Conservation (phyloP, 1,284 basidiomycete species). For the Coniophora puteana region DNA sequence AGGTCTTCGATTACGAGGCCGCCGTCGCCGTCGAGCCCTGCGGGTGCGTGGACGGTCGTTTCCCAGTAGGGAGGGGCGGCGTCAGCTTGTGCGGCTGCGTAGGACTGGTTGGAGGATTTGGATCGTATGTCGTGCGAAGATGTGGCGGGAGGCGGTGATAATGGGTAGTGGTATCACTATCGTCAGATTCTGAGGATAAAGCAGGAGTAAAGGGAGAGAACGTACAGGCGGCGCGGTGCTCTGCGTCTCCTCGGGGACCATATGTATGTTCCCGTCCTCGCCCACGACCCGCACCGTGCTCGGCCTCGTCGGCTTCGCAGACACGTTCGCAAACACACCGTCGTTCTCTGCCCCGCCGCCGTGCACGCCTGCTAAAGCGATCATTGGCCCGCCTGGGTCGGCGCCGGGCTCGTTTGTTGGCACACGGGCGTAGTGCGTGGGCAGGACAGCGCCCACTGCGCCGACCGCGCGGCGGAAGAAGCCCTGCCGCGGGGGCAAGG, state of each 20-base stretch:
- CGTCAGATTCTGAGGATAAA: conserved; percentile 8
- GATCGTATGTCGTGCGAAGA: conserved; percentile 69
- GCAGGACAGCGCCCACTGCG: conserved; percentile 63
- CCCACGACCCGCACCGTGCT: conserved; percentile 42
- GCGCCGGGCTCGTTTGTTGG: conserved; percentile 36
- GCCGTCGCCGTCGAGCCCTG: conserved; percentile 44
- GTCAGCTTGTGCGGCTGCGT: conserved; percentile 86
- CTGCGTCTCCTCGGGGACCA: conserved; percentile 79
- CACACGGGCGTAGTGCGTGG: conserved; percentile 67
- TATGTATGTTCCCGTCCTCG: conserved; percentile 57
- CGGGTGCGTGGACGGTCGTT: conserved; percentile 83
- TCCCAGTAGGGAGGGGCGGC: conserved; percentile 97
- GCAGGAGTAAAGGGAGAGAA: conserved; percentile 12
- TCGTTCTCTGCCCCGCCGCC: conserved; percentile 88
- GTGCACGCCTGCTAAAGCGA: conserved; percentile 29
- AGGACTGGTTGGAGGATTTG: conserved; percentile 72
- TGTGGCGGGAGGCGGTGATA: not conserved
- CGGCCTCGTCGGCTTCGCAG: conserved; percentile 74
- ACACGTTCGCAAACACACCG: conserved; percentile 95
- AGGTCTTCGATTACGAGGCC: conserved; percentile 76
- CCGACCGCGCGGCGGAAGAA: conserved; percentile 58
- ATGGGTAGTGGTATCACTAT: conserved; percentile 3
- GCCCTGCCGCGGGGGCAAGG: conserved; percentile 39
- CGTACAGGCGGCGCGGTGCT: conserved; percentile 83
- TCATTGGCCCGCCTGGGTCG: too few species aligned